Evolutionary conservation across 805 yeast genomes (phyloP).

Genomic region (Starmerella vitae): DNA sequence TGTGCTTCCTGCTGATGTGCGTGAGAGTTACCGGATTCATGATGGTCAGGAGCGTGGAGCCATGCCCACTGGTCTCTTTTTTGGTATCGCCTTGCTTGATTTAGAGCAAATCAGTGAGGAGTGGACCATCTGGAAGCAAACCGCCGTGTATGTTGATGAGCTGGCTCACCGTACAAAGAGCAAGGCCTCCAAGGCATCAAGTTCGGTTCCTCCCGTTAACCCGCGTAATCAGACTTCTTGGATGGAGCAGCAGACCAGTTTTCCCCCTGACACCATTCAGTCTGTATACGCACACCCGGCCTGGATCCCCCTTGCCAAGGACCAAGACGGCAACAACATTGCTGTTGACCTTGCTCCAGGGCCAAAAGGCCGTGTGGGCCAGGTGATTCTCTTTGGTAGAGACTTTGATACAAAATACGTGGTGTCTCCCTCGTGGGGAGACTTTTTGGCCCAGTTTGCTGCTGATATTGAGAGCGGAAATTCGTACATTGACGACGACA

Average conservation of each 20-base stretch:
- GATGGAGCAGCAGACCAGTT: conserved; percentile 43
- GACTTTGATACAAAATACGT: conserved; percentile 85
- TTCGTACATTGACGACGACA: conserved; percentile 53
- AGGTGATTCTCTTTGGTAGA: conserved; percentile 83
- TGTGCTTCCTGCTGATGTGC: conserved; percentile 63
- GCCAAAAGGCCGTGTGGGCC: conserved; percentile 69
- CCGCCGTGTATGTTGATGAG: conserved; percentile 25
- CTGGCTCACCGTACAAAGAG: conserved; percentile 9
- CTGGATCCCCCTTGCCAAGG: conserved; percentile 89
- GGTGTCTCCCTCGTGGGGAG: conserved; percentile 79
- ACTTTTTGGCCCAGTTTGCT: conserved; percentile 66
- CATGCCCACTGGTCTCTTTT: conserved; percentile 61
- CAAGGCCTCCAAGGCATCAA: conserved; percentile 1
- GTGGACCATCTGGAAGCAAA: conserved; percentile 67
- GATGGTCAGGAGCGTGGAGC: conserved; percentile 85
- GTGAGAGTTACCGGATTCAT: conserved; percentile 65
- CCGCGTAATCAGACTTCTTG: conserved; percentile 17
- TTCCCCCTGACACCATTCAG: conserved; percentile 66
- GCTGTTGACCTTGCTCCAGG: conserved; percentile 84
- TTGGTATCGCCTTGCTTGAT: conserved; percentile 67
- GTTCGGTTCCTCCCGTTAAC: background rate
- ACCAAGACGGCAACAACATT: conserved; percentile 79
- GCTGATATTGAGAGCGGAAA: conserved; percentile 79
- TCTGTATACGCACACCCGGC: conserved; percentile 71
- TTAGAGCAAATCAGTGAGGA: conserved; percentile 68